Conservation (phyloP, 495 filamentous ascomycete genomes). For the Hypoxylon fuscum region DNA sequence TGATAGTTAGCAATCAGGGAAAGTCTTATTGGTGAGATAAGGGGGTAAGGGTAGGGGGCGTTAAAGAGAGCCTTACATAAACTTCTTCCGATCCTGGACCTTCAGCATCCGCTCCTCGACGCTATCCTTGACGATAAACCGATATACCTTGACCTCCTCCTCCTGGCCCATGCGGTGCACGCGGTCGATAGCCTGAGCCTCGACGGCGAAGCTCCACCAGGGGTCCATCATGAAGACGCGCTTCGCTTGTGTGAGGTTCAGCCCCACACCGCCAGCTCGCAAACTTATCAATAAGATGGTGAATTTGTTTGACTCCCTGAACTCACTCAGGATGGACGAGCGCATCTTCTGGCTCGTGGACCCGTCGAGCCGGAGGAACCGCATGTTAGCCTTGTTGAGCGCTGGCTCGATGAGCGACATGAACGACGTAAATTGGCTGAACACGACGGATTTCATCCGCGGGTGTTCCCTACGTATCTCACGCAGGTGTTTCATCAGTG, state of each 20-base stretch:
- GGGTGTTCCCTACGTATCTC: slow-evolving; percentile 67
- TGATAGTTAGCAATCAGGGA: too few species aligned
- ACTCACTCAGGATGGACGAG: slow-evolving; percentile 76
- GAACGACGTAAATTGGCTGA: slow-evolving; percentile 97
- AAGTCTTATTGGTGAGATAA: too few species aligned
- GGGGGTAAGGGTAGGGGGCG: too few species aligned
- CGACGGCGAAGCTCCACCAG: slow-evolving; percentile 98
- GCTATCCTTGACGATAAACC: slow-evolving; percentile 88
- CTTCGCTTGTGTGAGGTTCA: slow-evolving; percentile 89
- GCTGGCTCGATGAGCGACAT: slow-evolving; percentile 87
- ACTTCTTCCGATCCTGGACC: slow-evolving; percentile 95
- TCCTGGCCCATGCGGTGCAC: slow-evolving; percentile 99
- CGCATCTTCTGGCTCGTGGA: slow-evolving; percentile 87
- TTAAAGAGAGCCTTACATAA: slow-evolving; percentile 71
- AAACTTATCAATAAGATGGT: slow-evolving; percentile 83
- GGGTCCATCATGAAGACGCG: slow-evolving; percentile 99
- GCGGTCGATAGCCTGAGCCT: slow-evolving; percentile 97
- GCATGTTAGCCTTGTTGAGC: slow-evolving; percentile 73
- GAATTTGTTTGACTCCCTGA: slow-evolving; percentile 61
- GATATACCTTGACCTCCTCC: slow-evolving; percentile 80
- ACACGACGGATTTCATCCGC: slow-evolving; percentile 87
- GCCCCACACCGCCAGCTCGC: slow-evolving; percentile 89
- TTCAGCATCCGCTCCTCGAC: slow-evolving; percentile 95
- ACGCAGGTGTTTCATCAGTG: slow-evolving; percentile 78
- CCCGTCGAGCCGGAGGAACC: slow-evolving; percentile 87